Conservation (phyloP, 2,329 filamentous ascomycete species). For the Emmonsiellopsis sp. region DNA sequence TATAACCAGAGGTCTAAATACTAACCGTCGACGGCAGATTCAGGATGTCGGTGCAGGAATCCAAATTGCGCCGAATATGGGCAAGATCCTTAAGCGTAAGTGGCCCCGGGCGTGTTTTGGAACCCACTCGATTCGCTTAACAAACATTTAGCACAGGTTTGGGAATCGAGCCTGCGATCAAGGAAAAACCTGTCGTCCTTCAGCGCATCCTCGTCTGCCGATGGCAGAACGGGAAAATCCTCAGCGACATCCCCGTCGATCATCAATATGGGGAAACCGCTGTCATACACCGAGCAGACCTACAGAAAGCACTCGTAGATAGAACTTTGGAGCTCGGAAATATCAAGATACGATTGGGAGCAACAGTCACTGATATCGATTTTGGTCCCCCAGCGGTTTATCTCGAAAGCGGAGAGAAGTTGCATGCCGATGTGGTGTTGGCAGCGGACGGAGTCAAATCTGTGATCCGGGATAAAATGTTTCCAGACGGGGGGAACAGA, state of each 20-base stretch:
- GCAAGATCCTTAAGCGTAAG: not conserved
- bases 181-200: conserved; percentile 14
- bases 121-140: not conserved
- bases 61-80: conserved; percentile 15
- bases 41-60: conserved; percentile 14
- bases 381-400: conserved; percentile 14
- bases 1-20: not conserved
- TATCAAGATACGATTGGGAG: conserved; percentile 22
- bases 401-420: conserved; percentile 22
- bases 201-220: conserved; percentile 23
- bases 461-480: conserved; percentile 31
- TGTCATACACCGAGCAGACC: conserved; percentile 24
- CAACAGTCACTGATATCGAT: conserved; percentile 15
- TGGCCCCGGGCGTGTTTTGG: conserved; percentile 9
- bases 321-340: conserved; percentile 23
- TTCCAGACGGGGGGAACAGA: conserved; percentile 10
- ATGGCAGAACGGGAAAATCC: conserved; percentile 20
- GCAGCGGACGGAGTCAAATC: conserved; percentile 47
- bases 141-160: not conserved
- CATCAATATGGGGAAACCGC: conserved; percentile 18
- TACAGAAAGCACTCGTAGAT: conserved; percentile 19
- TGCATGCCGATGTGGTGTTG: conserved; percentile 32
- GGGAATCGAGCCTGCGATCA: conserved; percentile 2
- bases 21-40: not conserved
- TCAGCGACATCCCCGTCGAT: conserved; percentile 24